phyloP scores from a whole-genome alignment of 2,329 filamentous ascomycete genomes.

The Phoma sp. region DNA sequence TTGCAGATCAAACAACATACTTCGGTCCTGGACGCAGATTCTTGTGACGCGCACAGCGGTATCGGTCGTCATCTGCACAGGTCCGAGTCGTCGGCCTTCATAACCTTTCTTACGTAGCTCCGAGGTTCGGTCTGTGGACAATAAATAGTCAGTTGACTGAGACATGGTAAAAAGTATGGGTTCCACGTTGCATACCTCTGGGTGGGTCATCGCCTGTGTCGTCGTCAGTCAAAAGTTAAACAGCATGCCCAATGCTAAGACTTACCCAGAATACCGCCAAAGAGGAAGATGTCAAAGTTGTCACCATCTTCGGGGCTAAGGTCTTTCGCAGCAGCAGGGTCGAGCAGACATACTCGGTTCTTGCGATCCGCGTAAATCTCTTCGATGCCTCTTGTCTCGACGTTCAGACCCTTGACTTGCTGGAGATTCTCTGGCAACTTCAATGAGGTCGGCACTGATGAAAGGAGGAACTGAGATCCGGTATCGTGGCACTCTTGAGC shows the following conservation, averaged over 20 bases:
- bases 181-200: conserved; percentile 67
- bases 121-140: conserved; percentile 80
- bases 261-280: conserved; percentile 92
- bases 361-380: conserved; percentile 77
- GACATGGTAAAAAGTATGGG: not conserved
- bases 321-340: conserved; percentile 83
- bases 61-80: conserved; percentile 98
- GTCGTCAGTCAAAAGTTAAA: conserved; percentile 31
- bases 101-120: conserved; percentile 95
- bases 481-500: conserved; percentile 77
- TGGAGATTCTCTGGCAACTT: conserved; percentile 66
- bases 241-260: not conserved
- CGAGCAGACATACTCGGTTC: conserved; percentile 83
- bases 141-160: conserved; percentile 28
- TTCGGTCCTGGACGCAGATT: conserved; percentile 83
- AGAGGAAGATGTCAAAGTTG: conserved; percentile 87
- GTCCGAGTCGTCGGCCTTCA: conserved; percentile 82
- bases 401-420: conserved; percentile 67
- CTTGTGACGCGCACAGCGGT: conserved; percentile 94
- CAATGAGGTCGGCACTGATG: conserved; percentile 76
- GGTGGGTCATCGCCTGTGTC: conserved; percentile 86
- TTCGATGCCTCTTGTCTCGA: conserved; percentile 82
- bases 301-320: conserved; percentile 83
- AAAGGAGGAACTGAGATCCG: conserved; percentile 77
- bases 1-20: conserved; percentile 61